Evolutionary conservation across 306 rosid genomes (phyloP).

Genomic region (Gillenia trifoliata): DNA sequence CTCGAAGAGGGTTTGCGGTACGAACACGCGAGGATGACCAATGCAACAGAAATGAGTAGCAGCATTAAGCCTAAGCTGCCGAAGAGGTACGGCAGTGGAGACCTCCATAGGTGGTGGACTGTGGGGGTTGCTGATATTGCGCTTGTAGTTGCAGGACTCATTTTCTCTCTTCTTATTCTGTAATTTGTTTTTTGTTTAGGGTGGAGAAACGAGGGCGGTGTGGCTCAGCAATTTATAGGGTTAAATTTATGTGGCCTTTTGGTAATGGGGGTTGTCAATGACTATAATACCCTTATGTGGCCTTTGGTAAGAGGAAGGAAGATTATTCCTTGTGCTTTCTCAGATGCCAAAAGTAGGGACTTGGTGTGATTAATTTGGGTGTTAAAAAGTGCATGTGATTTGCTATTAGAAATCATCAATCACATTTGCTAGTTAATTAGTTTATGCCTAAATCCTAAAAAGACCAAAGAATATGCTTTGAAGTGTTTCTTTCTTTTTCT

Average conservation of each 20-base stretch:
- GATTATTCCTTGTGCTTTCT: conserved; percentile 37
- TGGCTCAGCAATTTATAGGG: conserved; percentile 41
- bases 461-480: neutral
- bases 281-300: conserved; percentile 44
- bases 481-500: neutral
- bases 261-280: conserved; percentile 19
- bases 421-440: too few relatives aligned
- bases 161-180: conserved; percentile 6
- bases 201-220: conserved; percentile 18
- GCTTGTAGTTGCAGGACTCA: conserved; percentile 30
- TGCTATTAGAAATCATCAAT: neutral
- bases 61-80: conserved; percentile 61
- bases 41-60: conserved; percentile 50
- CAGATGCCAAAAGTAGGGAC: conserved; percentile 27
- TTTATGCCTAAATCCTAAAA: neutral
- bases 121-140: neutral
- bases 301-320: conserved; percentile 16
- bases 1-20: conserved; percentile 26
- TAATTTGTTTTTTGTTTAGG: neutral
- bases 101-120: conserved; percentile 40
- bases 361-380: neutral
- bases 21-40: conserved; percentile 66
- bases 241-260: neutral
- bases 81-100: conserved; percentile 80
- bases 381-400: neutral